These are phyloP conservation scores for Ceratobasidium sp. DNA, from an alignment of 1,284 basidiomycete species.

Conservation along the genomic window DNA sequence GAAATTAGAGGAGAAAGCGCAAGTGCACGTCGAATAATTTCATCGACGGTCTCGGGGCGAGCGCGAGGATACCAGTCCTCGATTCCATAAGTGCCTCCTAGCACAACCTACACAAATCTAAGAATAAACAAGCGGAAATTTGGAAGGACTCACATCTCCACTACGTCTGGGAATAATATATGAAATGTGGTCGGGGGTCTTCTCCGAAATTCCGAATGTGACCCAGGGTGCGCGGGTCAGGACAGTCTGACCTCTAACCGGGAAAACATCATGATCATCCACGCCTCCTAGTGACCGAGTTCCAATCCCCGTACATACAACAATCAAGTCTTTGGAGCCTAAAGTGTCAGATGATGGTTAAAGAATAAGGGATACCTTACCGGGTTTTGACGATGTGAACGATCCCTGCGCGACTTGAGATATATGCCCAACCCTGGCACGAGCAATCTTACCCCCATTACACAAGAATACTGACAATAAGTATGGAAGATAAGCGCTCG, in stretches of 20 bases:
- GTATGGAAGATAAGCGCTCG: conserved; percentile 75
- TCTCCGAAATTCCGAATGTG: conserved; percentile 66
- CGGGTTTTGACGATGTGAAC: background rate
- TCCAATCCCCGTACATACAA: conserved; percentile 76
- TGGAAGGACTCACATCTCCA: conserved; percentile 67
- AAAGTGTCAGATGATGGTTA: too few relatives aligned
- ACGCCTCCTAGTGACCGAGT: conserved; percentile 64
- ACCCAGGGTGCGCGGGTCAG: conserved; percentile 68
- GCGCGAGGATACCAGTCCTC: conserved; percentile 77
- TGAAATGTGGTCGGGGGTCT: conserved; percentile 62
- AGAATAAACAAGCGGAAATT: conserved; percentile 3
- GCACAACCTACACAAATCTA: conserved; percentile 63
- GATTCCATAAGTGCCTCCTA: conserved; percentile 72
- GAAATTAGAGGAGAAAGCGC: conserved; percentile 75
- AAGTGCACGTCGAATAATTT: conserved; percentile 71
- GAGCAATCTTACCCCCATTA: conserved; percentile 66
- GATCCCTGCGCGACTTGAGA: conserved; percentile 18
- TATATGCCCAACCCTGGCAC: conserved; percentile 1
- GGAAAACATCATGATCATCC: conserved; percentile 64
- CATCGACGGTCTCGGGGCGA: conserved; percentile 69
- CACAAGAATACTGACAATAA: conserved; percentile 72
- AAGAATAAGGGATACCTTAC: background rate
- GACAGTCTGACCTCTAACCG: conserved; percentile 68
- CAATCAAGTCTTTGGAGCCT: conserved; percentile 64
- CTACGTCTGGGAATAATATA: conserved; percentile 79